Evolutionary conservation across 2,329 filamentous ascomycete genomes (phyloP).

Genomic region (Claviceps humidiphila): DNA sequence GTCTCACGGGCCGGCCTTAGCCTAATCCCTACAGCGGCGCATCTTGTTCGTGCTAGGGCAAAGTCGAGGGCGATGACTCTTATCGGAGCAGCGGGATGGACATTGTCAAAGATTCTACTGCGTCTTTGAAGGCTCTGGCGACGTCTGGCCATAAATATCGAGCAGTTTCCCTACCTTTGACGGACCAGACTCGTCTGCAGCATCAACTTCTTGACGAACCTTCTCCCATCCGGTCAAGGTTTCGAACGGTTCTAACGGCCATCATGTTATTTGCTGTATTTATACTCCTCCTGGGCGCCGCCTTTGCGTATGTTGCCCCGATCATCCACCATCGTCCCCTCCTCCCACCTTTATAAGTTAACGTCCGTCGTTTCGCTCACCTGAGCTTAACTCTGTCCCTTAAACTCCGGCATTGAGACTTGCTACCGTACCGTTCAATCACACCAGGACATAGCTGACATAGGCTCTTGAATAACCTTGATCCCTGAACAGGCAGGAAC

Average conservation of each 20-base stretch:
- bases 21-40: neutral
- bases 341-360: neutral
- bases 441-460: neutral
- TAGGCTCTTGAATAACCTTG: neutral
- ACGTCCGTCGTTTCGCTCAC: no score
- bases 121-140: conserved; percentile 9
- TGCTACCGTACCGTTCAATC: neutral
- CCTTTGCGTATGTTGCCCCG: conserved; percentile 8
- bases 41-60: neutral
- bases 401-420: no score
- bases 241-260: conserved; percentile 9
- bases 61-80: neutral
- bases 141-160: conserved; percentile 16
- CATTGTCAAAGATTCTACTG: neutral
- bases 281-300: conserved; percentile 6
- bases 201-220: neutral
- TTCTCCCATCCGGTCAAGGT: conserved; percentile 3
- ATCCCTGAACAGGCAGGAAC: conserved; percentile 3
- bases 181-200: neutral
- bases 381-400: no score
- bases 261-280: conserved; percentile 7
- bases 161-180: conserved; percentile 12
- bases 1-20: neutral
- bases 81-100: conserved; percentile 2
- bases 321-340: neutral